Conservation (phyloP, 148 eudicot species). For the Rhododendron ferrugineum region DNA sequence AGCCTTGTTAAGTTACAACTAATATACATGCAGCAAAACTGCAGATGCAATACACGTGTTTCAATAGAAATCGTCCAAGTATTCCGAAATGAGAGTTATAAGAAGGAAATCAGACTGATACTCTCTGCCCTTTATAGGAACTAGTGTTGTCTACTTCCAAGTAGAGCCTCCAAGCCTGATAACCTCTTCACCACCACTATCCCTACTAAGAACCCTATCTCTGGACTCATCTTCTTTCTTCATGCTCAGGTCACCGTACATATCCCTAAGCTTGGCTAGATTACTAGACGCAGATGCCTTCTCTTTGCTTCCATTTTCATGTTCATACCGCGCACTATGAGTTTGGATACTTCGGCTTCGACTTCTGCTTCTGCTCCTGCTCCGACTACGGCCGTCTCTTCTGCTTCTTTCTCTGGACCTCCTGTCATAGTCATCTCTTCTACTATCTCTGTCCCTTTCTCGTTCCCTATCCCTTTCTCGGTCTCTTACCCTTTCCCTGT, state of each 20-base stretch:
- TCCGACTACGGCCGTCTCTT: slow-evolving; percentile 49
- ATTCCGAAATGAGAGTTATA: neutral
- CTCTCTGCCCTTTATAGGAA: neutral
- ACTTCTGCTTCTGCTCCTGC: slow-evolving; percentile 38
- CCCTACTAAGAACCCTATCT: neutral
- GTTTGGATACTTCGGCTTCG: slow-evolving; percentile 55
- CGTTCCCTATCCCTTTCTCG: neutral
- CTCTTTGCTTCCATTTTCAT: slow-evolving; percentile 40
- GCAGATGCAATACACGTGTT: neutral
- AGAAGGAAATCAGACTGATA: neutral
- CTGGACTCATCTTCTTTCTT: neutral
- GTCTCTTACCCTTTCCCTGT: neutral
- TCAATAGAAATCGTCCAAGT: neutral
- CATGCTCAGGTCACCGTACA: neutral
- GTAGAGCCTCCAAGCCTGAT: slow-evolving; percentile 2
- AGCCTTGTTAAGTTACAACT: neutral
- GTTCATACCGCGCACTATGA: neutral
- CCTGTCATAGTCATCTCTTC: slow-evolving; percentile 50
- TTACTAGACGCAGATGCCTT: slow-evolving; percentile 50
- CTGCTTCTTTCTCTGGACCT: slow-evolving; percentile 43
- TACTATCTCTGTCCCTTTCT: slow-evolving; percentile 40
- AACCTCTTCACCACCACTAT: neutral
- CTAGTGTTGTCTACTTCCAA: neutral
- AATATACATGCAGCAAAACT: neutral
- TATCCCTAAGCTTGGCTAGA: neutral